These are phyloP conservation scores for Pichia manshurica DNA, from an alignment of 805 yeast species.

Conservation along the genomic window DNA sequence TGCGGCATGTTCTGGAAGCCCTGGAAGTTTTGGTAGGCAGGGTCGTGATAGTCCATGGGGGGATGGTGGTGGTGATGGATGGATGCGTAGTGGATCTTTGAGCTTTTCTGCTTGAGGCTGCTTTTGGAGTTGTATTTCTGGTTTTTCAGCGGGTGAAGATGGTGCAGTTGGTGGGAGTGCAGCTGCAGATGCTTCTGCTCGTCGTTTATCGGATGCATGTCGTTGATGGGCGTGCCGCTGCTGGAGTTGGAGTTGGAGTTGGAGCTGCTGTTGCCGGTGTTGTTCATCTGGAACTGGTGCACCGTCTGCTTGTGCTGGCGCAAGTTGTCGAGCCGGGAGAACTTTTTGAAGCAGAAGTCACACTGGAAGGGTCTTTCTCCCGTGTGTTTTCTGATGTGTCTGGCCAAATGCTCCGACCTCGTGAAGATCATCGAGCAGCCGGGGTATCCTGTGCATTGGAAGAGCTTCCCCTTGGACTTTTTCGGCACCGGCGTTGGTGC, in stretches of 20 bases:
- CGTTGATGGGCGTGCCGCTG: not conserved
- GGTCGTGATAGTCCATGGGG: too few species aligned
- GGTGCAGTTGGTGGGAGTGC: not conserved
- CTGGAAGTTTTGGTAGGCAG: too few species aligned
- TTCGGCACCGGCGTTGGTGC: not conserved
- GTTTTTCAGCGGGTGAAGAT: not conserved
- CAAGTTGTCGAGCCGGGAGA: conserved; percentile 79
- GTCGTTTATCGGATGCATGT: not conserved
- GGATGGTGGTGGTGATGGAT: not conserved
- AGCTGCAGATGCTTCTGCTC: not conserved
- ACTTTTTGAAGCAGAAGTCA: conserved; percentile 70
- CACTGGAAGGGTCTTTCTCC: conserved; percentile 93
- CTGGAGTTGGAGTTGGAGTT: conserved; percentile 7
- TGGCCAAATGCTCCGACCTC: conserved; percentile 84
- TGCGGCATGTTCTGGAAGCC: too few species aligned
- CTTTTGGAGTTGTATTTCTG: not conserved
- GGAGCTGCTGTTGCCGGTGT: too few species aligned
- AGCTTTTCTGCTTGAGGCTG: not conserved
- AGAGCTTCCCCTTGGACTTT: conserved; percentile 57
- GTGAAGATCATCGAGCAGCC: conserved; percentile 87
- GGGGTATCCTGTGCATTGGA: conserved; percentile 81
- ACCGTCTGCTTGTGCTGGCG: conserved; percentile 90
- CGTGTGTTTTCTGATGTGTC: conserved; percentile 89
- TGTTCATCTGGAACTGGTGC: conserved; percentile 45
- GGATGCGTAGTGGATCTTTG: not conserved